phyloP scores from a whole-genome alignment of 164 flowering plant species.

The Warburgia ugandensis region DNA sequence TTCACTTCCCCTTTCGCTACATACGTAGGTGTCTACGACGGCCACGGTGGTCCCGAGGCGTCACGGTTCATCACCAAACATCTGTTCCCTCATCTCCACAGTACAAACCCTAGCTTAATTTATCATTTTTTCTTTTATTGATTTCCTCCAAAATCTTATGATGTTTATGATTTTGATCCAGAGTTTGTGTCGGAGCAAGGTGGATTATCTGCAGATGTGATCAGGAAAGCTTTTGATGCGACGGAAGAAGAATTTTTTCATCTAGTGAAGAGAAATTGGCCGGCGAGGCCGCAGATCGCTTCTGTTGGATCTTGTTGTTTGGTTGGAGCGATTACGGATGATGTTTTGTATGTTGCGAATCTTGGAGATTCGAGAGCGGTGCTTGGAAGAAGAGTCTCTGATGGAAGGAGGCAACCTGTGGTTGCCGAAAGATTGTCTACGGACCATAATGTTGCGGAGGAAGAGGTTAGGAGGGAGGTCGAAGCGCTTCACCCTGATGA shows the following conservation, averaged over 20 bases:
- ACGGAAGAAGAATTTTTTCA: constrained; percentile 35
- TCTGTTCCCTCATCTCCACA: constrained; percentile 32
- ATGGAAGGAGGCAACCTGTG: constrained; percentile 14
- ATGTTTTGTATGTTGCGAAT: constrained; percentile 35
- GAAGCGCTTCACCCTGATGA: constrained; percentile 89
- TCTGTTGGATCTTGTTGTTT: constrained; percentile 45
- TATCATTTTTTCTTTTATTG: background rate
- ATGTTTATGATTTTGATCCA: too few relatives aligned
- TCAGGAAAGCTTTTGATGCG: constrained; percentile 34
- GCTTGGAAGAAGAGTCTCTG: constrained; percentile 21
- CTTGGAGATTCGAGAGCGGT: constrained; percentile 45
- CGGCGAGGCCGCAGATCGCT: constrained; percentile 31
- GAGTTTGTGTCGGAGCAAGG: constrained; percentile 37
- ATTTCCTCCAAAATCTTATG: too few relatives aligned
- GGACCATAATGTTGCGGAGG: constrained; percentile 83
- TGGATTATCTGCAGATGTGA: constrained; percentile 33
- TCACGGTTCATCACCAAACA: constrained; percentile 45
- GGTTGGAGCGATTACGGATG: constrained; percentile 33
- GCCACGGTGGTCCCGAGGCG: constrained; percentile 65
- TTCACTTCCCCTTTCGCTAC: constrained; percentile 41
- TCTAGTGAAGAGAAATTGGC: constrained; percentile 33
- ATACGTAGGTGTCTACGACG: constrained; percentile 55
- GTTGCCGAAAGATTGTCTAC: constrained; percentile 62
- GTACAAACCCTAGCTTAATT: constrained; percentile 13
- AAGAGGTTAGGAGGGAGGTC: constrained; percentile 71